Evolutionary conservation across 2,329 filamentous ascomycete species (phyloP).

Genomic region (Alternaria sp.): DNA sequence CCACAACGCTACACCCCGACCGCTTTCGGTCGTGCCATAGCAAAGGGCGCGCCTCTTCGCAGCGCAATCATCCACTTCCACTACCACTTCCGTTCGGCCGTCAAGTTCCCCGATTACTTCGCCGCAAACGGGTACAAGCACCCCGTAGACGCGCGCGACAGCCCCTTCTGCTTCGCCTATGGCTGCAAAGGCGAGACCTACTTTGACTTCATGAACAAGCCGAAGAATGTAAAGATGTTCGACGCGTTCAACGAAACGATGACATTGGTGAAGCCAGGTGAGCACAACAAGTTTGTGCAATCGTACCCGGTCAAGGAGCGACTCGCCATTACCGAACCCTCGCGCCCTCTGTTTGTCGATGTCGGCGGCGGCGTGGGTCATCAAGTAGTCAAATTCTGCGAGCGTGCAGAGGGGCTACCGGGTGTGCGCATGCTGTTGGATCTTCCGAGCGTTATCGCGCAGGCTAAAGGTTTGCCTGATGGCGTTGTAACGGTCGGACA

Average conservation of each 20-base stretch:
- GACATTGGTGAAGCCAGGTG: conserved; percentile 14
- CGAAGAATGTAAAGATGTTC: conserved; percentile 19
- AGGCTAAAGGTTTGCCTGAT: conserved; percentile 2
- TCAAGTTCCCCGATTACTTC: conserved; percentile 32
- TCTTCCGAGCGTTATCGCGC: conserved; percentile 16
- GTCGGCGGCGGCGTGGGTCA: conserved; percentile 15
- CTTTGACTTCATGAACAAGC: conserved; percentile 33
- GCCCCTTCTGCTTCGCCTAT: conserved; percentile 32
- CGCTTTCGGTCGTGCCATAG: background rate
- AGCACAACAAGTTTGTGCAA: conserved; percentile 14
- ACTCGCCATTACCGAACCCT: conserved; percentile 6
- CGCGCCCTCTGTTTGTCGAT: conserved; percentile 22
- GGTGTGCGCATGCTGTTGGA: conserved; percentile 20
- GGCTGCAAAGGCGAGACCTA: conserved; percentile 21
- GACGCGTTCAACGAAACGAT: conserved; percentile 40
- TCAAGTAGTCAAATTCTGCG: background rate
- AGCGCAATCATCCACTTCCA: conserved; percentile 11
- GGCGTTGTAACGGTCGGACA: conserved; percentile 14
- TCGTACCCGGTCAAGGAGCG: conserved; percentile 23
- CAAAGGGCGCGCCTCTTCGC: background rate
- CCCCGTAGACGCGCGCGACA: conserved; percentile 34
- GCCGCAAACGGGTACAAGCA: conserved; percentile 35
- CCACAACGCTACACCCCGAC: background rate
- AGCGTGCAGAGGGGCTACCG: background rate
- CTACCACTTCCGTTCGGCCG: conserved; percentile 16